phyloP scores from a whole-genome alignment of 306 rosid genomes.

The Cicer arietinum region DNA sequence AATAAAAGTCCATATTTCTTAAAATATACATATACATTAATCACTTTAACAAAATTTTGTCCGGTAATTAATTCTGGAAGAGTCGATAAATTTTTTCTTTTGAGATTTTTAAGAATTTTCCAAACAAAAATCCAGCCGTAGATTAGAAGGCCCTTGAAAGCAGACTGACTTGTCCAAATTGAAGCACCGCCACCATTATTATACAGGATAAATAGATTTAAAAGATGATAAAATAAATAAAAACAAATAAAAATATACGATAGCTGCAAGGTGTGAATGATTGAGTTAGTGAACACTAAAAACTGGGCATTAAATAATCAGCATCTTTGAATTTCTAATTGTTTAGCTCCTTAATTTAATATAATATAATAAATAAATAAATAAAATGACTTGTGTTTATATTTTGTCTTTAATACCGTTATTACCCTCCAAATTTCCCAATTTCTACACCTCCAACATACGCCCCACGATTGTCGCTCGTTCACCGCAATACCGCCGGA shows the following conservation, averaged over 20 bases:
- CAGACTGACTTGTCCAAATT: not conserved
- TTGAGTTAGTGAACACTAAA: not conserved
- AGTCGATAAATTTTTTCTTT: no score
- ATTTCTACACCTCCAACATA: not conserved
- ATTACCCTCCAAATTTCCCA: conserved; percentile 55
- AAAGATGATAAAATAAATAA: not conserved
- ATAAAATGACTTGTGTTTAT: conserved; percentile 41
- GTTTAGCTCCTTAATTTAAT: conserved; percentile 22
- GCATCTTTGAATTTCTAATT: conserved; percentile 21
- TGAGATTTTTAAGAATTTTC: no score
- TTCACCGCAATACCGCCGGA: conserved; percentile 46
- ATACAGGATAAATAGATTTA: not conserved
- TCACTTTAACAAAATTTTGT: no score
- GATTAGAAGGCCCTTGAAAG: not conserved
- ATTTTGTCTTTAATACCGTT: conserved; percentile 49
- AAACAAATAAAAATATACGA: not conserved
- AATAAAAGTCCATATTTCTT: no score
- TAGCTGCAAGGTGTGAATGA: not conserved
- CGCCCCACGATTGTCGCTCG: conserved; percentile 33
- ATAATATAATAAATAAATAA: not conserved
- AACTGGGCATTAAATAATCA: not conserved
- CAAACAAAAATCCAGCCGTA: no score
- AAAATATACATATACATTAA: no score
- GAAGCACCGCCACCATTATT: conserved; percentile 4
- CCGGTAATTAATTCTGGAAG: no score